These are phyloP conservation scores for Mycena alexandri DNA, from an alignment of 768 basidiomycete genomes.

Conservation along the genomic window DNA sequence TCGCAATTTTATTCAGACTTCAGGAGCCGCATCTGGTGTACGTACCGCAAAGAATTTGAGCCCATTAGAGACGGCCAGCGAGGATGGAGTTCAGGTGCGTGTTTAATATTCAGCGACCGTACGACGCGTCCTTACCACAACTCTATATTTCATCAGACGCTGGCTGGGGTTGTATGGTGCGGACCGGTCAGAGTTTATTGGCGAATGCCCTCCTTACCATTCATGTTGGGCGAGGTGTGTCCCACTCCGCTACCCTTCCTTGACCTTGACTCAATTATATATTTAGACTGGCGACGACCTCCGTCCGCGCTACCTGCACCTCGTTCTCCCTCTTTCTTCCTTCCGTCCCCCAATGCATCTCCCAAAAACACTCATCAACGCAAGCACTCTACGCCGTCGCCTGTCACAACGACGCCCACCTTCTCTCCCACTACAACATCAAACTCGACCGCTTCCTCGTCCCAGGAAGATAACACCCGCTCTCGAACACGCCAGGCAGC, in stretches of 20 bases:
- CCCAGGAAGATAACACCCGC: slow-evolving; percentile 37
- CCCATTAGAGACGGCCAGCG: slow-evolving; percentile 78
- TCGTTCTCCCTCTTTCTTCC: slow-evolving; percentile 36
- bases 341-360: slow-evolving; percentile 31
- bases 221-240: slow-evolving; percentile 79
- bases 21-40: slow-evolving; percentile 47
- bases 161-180: slow-evolving; percentile 94
- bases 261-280: neutral
- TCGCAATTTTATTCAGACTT: slow-evolving; percentile 34
- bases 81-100: slow-evolving; percentile 72
- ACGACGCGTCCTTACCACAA: too few species aligned
- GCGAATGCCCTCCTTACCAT: slow-evolving; percentile 83
- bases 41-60: slow-evolving; percentile 58
- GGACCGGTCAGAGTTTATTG: slow-evolving; percentile 87
- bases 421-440: slow-evolving; percentile 28
- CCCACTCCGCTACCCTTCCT: slow-evolving; percentile 35
- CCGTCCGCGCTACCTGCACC: slow-evolving; percentile 43
- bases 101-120: too few species aligned
- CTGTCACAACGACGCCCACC: slow-evolving; percentile 66
- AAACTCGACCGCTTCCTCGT: slow-evolving; percentile 23
- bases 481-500: slow-evolving; percentile 68
- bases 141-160: slow-evolving; percentile 57
- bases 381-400: slow-evolving; percentile 54
- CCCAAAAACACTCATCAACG: slow-evolving; percentile 37
- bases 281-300: slow-evolving; percentile 87